Percentiles rank a stretch among this genome's conserved stretches.
These are phyloP conservation scores for Huntiella moniliformis DNA, from an alignment of 2,329 filamentous ascomycete species.

Conservation along the genomic window DNA sequence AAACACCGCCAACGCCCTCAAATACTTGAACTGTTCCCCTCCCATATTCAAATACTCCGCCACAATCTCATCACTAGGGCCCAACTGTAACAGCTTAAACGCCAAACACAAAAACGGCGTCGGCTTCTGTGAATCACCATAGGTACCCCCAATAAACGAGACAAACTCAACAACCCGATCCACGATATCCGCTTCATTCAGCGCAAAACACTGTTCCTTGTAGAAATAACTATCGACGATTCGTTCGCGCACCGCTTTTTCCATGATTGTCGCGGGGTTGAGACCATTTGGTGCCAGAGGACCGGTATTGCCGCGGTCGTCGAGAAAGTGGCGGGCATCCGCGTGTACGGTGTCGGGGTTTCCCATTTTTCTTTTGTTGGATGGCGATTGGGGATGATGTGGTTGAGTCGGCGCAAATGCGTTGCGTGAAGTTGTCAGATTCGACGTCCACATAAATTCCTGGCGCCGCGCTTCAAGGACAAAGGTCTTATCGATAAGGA, in stretches of 20 bases:
- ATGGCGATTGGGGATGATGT: too few relatives aligned
- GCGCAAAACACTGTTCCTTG: slow-evolving; percentile 95
- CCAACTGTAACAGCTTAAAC: slow-evolving; percentile 84
- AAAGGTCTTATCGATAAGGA: too few relatives aligned
- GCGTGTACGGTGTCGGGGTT: slow-evolving; percentile 42
- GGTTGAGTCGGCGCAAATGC: too few relatives aligned
- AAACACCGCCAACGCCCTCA: slow-evolving; percentile 76
- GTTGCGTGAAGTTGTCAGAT: too few relatives aligned
- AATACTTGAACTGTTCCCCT: slow-evolving; percentile 64
- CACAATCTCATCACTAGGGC: slow-evolving; percentile 60
- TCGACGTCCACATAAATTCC: too few relatives aligned
- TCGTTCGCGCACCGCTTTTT: slow-evolving; percentile 86
- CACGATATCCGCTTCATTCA: slow-evolving; percentile 69
- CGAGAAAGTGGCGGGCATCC: slow-evolving; percentile 66
- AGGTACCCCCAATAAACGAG: slow-evolving; percentile 70
- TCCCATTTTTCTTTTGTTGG: slow-evolving; percentile 9
- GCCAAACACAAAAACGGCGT: slow-evolving; percentile 85
- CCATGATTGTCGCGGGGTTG: slow-evolving; percentile 88
- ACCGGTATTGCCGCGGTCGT: slow-evolving; percentile 69
- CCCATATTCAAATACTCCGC: slow-evolving; percentile 61
- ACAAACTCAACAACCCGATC: slow-evolving; percentile 76
- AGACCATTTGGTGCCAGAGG: slow-evolving; percentile 66
- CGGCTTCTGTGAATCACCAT: slow-evolving; percentile 66
- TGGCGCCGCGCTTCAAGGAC: too few relatives aligned
- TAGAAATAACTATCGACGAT: slow-evolving; percentile 94